A percentile compares a stretch with the other conserved stretches of the same genome.
Conservation (phyloP, 116 monocot genomes). For the Zostera marina region DNA sequence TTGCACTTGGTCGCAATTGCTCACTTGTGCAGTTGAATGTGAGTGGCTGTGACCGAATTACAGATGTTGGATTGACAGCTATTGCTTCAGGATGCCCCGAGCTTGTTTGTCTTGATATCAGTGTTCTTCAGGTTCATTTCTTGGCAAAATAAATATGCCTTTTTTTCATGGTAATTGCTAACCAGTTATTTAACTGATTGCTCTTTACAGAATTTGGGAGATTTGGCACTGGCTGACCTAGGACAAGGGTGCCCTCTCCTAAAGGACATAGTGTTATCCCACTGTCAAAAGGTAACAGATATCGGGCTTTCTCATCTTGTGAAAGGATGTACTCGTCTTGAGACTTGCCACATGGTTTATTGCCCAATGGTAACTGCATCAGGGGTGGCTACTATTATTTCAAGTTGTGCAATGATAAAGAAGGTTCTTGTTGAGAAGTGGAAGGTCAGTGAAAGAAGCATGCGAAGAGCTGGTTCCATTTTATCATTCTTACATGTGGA, state of each 20-base stretch:
- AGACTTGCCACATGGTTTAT: constrained; percentile 87
- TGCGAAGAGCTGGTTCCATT: constrained; percentile 41
- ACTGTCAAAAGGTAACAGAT: constrained; percentile 61
- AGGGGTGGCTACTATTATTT: constrained; percentile 71
- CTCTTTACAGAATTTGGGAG: constrained; percentile 40
- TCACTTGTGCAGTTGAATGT: constrained; percentile 57
- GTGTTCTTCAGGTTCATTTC: constrained; percentile 64
- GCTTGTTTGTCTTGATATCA: constrained; percentile 52
- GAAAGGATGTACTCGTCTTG: constrained; percentile 47
- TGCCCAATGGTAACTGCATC: constrained; percentile 56
- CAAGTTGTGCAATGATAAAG: constrained; percentile 56
- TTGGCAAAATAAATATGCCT: too few relatives aligned
- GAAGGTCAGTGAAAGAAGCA: constrained; percentile 80
- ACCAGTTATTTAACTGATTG: not conserved
- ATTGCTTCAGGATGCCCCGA: constrained; percentile 74
- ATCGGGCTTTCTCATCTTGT: constrained; percentile 70
- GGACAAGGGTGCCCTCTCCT: constrained; percentile 63
- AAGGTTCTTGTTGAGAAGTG: constrained; percentile 77
- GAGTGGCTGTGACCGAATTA: constrained; percentile 68
- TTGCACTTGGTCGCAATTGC: constrained; percentile 62
- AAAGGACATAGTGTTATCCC: constrained; percentile 62
- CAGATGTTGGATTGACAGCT: constrained; percentile 53
- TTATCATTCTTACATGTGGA: constrained; percentile 66
- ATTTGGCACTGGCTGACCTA: constrained; percentile 58
- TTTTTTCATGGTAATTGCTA: not conserved